phyloP scores from a whole-genome alignment of 1,284 basidiomycete genomes.

The Coniophora puteana region DNA sequence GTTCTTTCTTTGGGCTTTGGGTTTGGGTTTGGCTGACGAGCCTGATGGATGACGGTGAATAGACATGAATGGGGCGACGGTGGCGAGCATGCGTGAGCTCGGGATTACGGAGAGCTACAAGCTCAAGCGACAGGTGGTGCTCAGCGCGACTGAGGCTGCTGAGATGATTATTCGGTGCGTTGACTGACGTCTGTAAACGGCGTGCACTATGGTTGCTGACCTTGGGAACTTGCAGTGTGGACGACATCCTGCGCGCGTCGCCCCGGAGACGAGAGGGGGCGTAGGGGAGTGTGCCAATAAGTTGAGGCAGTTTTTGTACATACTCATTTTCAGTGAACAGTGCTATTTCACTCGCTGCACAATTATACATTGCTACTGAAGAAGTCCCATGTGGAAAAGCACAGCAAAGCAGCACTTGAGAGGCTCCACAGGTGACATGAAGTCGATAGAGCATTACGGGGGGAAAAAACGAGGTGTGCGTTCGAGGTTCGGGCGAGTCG shows the following conservation, averaged over 20 bases:
- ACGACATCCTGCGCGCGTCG: constrained; percentile 64
- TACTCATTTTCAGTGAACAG: no score
- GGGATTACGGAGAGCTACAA: constrained; percentile 98
- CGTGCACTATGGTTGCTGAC: constrained; percentile 4
- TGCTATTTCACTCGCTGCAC: no score
- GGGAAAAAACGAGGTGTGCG: no score
- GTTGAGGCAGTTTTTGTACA: no score
- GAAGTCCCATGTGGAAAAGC: no score
- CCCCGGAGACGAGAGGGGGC: constrained; percentile 65
- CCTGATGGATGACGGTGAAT: constrained; percentile 3
- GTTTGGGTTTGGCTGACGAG: background rate
- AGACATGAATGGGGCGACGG: constrained; percentile 87
- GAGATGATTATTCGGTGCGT: constrained; percentile 97
- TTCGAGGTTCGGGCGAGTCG: no score
- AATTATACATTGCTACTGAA: no score
- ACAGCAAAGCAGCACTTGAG: no score
- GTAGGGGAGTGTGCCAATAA: no score
- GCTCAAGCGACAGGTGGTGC: constrained; percentile 92
- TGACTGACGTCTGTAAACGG: background rate
- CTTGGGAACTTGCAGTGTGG: constrained; percentile 42
- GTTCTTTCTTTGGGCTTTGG: constrained; percentile 1
- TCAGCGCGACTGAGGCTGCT: constrained; percentile 93
- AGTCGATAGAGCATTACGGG: no score
- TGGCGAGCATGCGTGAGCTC: constrained; percentile 86
- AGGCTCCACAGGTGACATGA: no score